Evolutionary conservation across 2,329 filamentous ascomycete genomes (phyloP).

Genomic region (Fusarium kyushuense): DNA sequence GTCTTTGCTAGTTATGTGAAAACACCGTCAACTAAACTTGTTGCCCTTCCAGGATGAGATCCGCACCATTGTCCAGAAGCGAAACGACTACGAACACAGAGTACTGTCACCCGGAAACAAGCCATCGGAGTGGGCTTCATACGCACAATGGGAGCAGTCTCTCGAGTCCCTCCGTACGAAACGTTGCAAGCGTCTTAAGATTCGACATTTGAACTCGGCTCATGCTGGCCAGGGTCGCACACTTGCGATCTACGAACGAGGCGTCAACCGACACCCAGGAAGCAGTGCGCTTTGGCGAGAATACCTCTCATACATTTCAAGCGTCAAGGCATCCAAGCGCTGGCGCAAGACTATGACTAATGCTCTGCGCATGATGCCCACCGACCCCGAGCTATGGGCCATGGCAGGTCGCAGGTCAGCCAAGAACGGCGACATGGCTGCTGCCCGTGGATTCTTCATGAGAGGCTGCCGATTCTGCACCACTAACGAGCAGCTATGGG

Average conservation of each 20-base stretch:
- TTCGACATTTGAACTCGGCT: conserved; percentile 73
- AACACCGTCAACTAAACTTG: conserved; percentile 21
- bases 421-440: conserved; percentile 85
- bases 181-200: conserved; percentile 82
- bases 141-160: conserved; percentile 78
- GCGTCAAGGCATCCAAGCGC: conserved; percentile 73
- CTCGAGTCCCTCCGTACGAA: conserved; percentile 84
- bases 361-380: conserved; percentile 86
- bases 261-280: conserved; percentile 84
- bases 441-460: conserved; percentile 86
- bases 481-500: conserved; percentile 78
- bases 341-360: conserved; percentile 74
- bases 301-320: conserved; percentile 84
- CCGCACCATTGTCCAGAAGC: conserved; percentile 85
- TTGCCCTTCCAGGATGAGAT: conserved; percentile 79
- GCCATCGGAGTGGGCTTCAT: conserved; percentile 83
- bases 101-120: conserved; percentile 84
- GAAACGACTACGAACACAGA: conserved; percentile 92
- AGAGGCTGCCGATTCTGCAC: conserved; percentile 91
- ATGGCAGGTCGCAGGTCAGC: conserved; percentile 84
- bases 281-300: conserved; percentile 87
- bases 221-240: conserved; percentile 84
- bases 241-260: conserved; percentile 90
- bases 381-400: conserved; percentile 86
- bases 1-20: conserved; percentile 23